phyloP scores from a whole-genome alignment of 495 filamentous ascomycete species.

The Neurospora cerealis region DNA sequence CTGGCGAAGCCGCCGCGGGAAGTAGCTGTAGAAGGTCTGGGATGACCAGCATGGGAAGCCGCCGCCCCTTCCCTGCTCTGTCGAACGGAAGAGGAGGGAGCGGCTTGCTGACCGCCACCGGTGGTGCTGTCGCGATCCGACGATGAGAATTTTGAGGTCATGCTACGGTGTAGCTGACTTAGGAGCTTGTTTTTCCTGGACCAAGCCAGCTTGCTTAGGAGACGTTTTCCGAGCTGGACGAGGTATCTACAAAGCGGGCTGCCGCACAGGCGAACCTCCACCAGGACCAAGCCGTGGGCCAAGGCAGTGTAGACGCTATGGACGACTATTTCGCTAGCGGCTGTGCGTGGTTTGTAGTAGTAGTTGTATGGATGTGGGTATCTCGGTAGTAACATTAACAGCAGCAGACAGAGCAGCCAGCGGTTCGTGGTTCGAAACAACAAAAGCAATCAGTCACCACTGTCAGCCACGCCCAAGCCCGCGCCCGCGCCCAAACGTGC shows the following conservation, averaged over 20 bases:
- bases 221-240: not conserved
- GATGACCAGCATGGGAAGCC: not conserved
- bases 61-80: not conserved
- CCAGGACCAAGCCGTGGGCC: not conserved
- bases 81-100: not conserved
- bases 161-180: not conserved
- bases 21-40: not conserved
- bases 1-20: not conserved
- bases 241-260: slow-evolving; percentile 7
- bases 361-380: not conserved
- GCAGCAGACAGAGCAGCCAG: not conserved
- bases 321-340: not conserved
- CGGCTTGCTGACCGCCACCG: not conserved
- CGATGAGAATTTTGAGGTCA: not conserved
- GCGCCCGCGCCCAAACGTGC: not conserved
- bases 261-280: slow-evolving; percentile 2
- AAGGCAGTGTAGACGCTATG: not conserved
- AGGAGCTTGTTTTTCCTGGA: not conserved
- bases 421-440: not conserved
- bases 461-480: not conserved
- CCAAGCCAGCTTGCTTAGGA: not conserved
- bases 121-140: not conserved
- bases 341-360: not conserved
- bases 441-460: not conserved
- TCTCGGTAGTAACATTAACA: not conserved